phyloP scores from a whole-genome alignment of 2,329 filamentous ascomycete genomes.

The Talaromyces albobiverticillius region DNA sequence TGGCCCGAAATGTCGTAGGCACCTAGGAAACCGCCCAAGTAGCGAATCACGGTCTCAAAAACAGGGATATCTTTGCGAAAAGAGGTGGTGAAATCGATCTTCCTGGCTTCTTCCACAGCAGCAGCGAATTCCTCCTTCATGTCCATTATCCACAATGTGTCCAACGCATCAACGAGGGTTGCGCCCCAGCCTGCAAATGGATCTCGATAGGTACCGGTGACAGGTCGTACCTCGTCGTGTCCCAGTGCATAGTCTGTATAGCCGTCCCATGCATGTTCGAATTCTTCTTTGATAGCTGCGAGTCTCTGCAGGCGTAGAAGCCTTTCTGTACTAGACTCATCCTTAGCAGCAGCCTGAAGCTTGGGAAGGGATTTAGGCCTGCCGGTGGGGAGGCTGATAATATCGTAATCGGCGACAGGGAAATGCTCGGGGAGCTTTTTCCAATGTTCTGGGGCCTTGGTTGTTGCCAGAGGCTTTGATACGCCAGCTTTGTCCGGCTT shows the following conservation, averaged over 20 bases:
- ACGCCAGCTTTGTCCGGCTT: constrained; percentile 33
- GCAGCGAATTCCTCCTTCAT: constrained; percentile 75
- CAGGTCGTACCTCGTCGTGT: constrained; percentile 80
- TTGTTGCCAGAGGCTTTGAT: constrained; percentile 18
- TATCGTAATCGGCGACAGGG: constrained; percentile 66
- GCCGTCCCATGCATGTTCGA: constrained; percentile 75
- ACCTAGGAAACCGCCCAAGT: constrained; percentile 78
- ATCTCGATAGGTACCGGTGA: constrained; percentile 65
- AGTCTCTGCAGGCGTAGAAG: constrained; percentile 64
- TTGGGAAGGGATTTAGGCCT: constrained; percentile 67
- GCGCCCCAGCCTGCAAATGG: constrained; percentile 92
- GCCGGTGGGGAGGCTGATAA: constrained; percentile 74
- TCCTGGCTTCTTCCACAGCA: constrained; percentile 64
- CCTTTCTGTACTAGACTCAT: constrained; percentile 60
- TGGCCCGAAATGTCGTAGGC: constrained; percentile 83
- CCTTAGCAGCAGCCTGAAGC: constrained; percentile 70
- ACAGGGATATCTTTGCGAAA: constrained; percentile 70
- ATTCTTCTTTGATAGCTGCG: constrained; percentile 67
- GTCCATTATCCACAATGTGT: constrained; percentile 85
- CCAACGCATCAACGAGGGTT: constrained; percentile 76
- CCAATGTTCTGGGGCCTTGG: constrained; percentile 62
- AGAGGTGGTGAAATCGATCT: constrained; percentile 80
- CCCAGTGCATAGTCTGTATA: constrained; percentile 79
- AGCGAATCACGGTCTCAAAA: constrained; percentile 90
- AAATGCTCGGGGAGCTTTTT: constrained; percentile 70